A percentile compares a stretch with the other conserved stretches of the same genome.
phyloP scores from a whole-genome alignment of 2,329 filamentous ascomycete species.

The Diplodia intermedia region DNA sequence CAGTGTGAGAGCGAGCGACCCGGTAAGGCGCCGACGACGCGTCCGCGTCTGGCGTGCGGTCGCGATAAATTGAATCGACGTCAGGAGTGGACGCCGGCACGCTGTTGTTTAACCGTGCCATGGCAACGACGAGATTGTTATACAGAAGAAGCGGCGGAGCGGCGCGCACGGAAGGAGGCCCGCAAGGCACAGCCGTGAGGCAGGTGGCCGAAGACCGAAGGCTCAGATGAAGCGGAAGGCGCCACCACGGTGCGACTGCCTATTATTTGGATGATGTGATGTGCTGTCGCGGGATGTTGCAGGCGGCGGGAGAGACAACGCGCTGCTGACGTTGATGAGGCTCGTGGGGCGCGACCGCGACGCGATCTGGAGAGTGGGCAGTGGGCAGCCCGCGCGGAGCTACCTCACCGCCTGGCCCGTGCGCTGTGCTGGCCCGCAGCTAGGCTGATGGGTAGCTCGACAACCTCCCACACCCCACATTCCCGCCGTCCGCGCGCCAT shows the following conservation, averaged over 20 bases:
- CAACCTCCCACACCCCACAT: neutral
- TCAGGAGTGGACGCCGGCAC: conserved; percentile 40
- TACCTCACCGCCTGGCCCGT: neutral
- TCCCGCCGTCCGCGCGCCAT: conserved; percentile 58
- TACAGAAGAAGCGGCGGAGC: neutral
- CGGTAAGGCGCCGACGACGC: neutral
- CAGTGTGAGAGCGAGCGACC: conserved; percentile 9
- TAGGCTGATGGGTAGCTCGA: conserved; percentile 10
- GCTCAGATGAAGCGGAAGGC: neutral
- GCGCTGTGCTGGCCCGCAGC: neutral
- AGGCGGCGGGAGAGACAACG: conserved; percentile 12
- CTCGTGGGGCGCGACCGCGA: conserved; percentile 2
- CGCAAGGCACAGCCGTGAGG: neutral
- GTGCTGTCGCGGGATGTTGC: neutral
- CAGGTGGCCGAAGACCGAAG: neutral
- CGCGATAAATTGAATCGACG: conserved; percentile 47
- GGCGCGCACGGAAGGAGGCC: neutral
- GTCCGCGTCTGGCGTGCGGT: conserved; percentile 42
- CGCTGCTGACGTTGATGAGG: conserved; percentile 23
- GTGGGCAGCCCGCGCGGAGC: conserved; percentile 16
- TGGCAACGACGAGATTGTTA: conserved; percentile 31
- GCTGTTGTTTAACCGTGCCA: conserved; percentile 49
- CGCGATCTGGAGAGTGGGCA: conserved; percentile 19
- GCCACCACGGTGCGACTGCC: neutral
- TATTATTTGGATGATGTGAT: neutral